Evolutionary conservation across 2,329 filamentous ascomycete genomes (phyloP).

Genomic region (Calonectria pauciramosa): DNA sequence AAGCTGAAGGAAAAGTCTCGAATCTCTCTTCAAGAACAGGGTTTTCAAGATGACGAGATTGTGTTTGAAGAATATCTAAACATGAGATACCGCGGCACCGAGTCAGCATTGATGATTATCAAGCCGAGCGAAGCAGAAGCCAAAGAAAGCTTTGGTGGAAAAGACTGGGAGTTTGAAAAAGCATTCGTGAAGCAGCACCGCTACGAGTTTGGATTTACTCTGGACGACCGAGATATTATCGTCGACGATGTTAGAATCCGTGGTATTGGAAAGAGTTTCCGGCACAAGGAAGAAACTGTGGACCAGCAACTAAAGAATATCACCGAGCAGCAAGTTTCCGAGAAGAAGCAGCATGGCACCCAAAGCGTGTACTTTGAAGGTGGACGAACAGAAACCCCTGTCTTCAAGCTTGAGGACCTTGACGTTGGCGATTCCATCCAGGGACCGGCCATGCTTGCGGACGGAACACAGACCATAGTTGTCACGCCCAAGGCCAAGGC

Average conservation of each 20-base stretch:
- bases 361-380: conserved; percentile 88
- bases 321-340: conserved; percentile 68
- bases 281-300: conserved; percentile 83
- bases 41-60: conserved; percentile 81
- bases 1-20: conserved; percentile 84
- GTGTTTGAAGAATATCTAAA: conserved; percentile 94
- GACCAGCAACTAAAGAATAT: conserved; percentile 85
- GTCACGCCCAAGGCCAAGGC: conserved; percentile 85
- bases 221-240: conserved; percentile 87
- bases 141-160: conserved; percentile 69
- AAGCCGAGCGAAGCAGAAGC: conserved; percentile 77
- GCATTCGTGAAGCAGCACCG: conserved; percentile 90
- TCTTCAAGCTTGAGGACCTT: conserved; percentile 86
- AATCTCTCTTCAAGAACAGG: conserved; percentile 78
- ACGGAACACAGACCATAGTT: conserved; percentile 92
- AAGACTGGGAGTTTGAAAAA: conserved; percentile 85
- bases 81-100: conserved; percentile 91
- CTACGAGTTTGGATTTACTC: conserved; percentile 92
- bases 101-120: conserved; percentile 91
- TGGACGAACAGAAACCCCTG: conserved; percentile 80
- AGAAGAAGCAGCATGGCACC: conserved; percentile 73
- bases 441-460: conserved; percentile 89
- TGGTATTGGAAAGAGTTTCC: conserved; percentile 90
- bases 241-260: conserved; percentile 91
- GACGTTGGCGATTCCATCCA: conserved; percentile 78